Evolutionary conservation across 2,329 filamentous ascomycete genomes (phyloP).

Genomic region (Hyphodiscus sp.): DNA sequence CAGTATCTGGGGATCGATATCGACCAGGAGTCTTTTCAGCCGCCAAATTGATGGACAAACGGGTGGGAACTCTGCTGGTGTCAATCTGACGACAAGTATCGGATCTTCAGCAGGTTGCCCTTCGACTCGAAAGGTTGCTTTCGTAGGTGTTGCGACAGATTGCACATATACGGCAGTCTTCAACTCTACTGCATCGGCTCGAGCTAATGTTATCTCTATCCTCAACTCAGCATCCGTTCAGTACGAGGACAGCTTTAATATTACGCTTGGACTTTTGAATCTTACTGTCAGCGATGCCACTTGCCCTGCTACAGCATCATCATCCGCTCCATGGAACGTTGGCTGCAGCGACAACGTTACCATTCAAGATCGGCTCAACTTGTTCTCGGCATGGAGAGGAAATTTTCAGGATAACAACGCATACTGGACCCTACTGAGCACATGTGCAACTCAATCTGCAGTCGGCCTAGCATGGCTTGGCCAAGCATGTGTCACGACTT

Average conservation of each 20-base stretch:
- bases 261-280: slow-evolving; percentile 84
- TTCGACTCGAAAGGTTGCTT: slow-evolving; percentile 79
- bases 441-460: slow-evolving; percentile 69
- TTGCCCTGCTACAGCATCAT: slow-evolving; percentile 66
- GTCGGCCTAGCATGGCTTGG: slow-evolving; percentile 93
- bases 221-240: slow-evolving; percentile 83
- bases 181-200: slow-evolving; percentile 55
- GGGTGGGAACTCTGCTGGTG: slow-evolving; percentile 68
- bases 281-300: slow-evolving; percentile 66
- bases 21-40: slow-evolving; percentile 63
- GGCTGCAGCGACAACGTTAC: slow-evolving; percentile 56
- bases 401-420: slow-evolving; percentile 72
- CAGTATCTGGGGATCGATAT: slow-evolving; percentile 52
- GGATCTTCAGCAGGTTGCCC: slow-evolving; percentile 82
- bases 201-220: slow-evolving; percentile 70
- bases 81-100: slow-evolving; percentile 73
- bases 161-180: slow-evolving; percentile 79
- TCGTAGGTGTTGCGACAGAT: slow-evolving; percentile 88
- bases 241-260: slow-evolving; percentile 90
- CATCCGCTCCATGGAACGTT: slow-evolving; percentile 76
- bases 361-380: slow-evolving; percentile 73
- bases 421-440: slow-evolving; percentile 80
- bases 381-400: slow-evolving; percentile 87
- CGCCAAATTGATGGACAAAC: slow-evolving; percentile 64
- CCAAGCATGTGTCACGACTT: slow-evolving; percentile 64